Base-by-base conservation (phyloP, 169 alveolate species). In the Plasmodium ovale region DNA sequence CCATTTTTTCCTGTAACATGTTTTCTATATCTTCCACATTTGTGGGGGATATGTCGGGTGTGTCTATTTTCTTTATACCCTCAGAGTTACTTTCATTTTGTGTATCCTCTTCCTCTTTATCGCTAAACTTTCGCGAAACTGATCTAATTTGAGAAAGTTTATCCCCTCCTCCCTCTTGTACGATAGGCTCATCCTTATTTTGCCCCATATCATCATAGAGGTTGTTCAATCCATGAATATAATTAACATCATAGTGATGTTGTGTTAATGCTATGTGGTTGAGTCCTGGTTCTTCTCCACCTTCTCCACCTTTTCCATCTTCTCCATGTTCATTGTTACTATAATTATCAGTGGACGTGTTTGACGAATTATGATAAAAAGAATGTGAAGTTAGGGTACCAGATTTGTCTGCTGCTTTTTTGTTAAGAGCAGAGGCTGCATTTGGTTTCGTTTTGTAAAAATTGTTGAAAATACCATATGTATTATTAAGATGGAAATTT, bases 391-490 rank as follows among this genome's bases (percentile, higher is more conserved):
- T 82, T 21, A 67, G 27, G 3, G 62, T 35, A 19, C 70, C 56
- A 25, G 51, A 21, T 39, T 82, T 82, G 16, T 82, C 90, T 6
- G 59, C 16, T 2, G 27, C 9, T 25, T 67, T 82, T 37, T 82
- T 82, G 23, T 58, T 58, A 37, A 44, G 67, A 23, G 59, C 7
- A 19, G 73, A 21, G n/a, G 72, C n/a, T 37, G n/a, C 33, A 37
- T 9, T 67, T 65, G 79, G 59, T 31, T 82, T 82, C 59, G 14
- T 64, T 82, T 82, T 82, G 39, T 23, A 65, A 25, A 64, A 59
- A 58, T 60, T 74, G 33, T 82, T 67, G 65, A 82, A 82, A 9
- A 82, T 19, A 47, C 23, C 51, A 56, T 65, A 82, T 25, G 90
- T 65, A 23, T 14, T 82, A 70, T 47, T 62, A 19, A 82, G 58